Base-by-base conservation (phyloP, 2,329 filamentous ascomycete species). In the Aureobasidium mangrovei region DNA sequence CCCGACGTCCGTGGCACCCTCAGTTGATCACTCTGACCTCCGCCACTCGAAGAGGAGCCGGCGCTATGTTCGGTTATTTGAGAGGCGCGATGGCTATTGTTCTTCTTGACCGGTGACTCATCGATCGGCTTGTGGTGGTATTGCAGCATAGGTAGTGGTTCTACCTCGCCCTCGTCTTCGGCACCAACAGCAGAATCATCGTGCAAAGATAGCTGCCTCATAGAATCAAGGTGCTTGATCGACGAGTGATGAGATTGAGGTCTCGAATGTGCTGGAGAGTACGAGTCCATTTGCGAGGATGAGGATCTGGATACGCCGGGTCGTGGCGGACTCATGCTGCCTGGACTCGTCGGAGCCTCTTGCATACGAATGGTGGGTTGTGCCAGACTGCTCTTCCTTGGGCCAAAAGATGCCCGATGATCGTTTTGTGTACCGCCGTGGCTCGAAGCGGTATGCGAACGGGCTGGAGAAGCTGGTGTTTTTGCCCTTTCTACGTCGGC, bases 1-100 rank as follows among this genome's bases (percentile, higher is more conserved):
- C 86, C 66, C 10, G 80, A 81, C 56, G 74, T 81, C 63, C 70
- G 81, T 60, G 78, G 73, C 56, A 73, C 62, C 27, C 58, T 57
- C 26, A 63, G 55, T 18, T 54, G 57, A 18, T 56, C 57, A 32
- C 56, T 72, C 9, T 3, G 7, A 38, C 36, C 40, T 26, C 58
- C 59, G 12, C 53, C 56, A 40, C 56, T 57, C 58, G 59, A 70
- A 66, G 53, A 58, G 4, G 67, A 69, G 5, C 59, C 63, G 7
- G 48, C 56, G 12, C 66, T 68, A 28, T 59, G 59, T 2, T 61
- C 57, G 0, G 66, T 65, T 56, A 62, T 62, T 41, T 66, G 65
- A 10, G 65, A 67, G 4, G 57, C 58, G 28, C 65, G 60, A 35
- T 67, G 60, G 27, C n/a, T 35, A 43, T 56, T 57, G 33, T 56